These are phyloP conservation scores for Hymenoscyphus scutula DNA, from an alignment of 2,329 filamentous ascomycete genomes.

Conservation along the genomic window DNA sequence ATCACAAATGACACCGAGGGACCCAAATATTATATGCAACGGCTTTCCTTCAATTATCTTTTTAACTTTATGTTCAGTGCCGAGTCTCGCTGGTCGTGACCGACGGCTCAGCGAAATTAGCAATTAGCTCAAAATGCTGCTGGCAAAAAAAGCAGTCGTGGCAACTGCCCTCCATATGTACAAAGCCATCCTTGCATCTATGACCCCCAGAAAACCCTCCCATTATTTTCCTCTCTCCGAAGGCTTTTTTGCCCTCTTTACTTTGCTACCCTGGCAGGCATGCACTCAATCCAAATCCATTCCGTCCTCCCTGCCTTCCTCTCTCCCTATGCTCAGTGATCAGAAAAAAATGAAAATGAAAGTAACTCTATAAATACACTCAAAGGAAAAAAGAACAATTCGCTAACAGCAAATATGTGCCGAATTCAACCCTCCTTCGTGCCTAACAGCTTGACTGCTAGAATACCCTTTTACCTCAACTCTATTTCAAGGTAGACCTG, in stretches of 20 bases:
- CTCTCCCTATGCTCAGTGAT: slow-evolving; percentile 5
- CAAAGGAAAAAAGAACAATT: background rate
- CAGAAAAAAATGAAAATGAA: background rate
- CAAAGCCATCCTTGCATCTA: background rate
- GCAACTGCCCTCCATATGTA: slow-evolving; percentile 4
- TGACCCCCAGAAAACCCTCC: background rate
- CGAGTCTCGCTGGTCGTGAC: too few relatives aligned
- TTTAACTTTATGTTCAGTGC: too few relatives aligned
- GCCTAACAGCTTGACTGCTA: background rate
- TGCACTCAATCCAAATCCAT: slow-evolving; percentile 3
- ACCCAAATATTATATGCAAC: too few relatives aligned
- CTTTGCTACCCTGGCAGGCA: slow-evolving; percentile 3
- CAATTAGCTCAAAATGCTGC: slow-evolving; percentile 2
- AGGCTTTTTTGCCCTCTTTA: background rate
- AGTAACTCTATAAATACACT: slow-evolving; percentile 6
- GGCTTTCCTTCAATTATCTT: too few relatives aligned
- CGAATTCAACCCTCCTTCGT: background rate
- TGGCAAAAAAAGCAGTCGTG: background rate
- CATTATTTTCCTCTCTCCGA: slow-evolving; percentile 1
- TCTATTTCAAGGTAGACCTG: slow-evolving; percentile 6
- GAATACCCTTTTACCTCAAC: background rate
- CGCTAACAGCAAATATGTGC: slow-evolving; percentile 2
- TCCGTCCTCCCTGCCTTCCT: background rate
- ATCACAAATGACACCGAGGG: too few relatives aligned
- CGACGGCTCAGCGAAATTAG: background rate